These are phyloP conservation scores for Nyssa sinensis DNA, from an alignment of 148 eudicot genomes.

Conservation along the genomic window DNA sequence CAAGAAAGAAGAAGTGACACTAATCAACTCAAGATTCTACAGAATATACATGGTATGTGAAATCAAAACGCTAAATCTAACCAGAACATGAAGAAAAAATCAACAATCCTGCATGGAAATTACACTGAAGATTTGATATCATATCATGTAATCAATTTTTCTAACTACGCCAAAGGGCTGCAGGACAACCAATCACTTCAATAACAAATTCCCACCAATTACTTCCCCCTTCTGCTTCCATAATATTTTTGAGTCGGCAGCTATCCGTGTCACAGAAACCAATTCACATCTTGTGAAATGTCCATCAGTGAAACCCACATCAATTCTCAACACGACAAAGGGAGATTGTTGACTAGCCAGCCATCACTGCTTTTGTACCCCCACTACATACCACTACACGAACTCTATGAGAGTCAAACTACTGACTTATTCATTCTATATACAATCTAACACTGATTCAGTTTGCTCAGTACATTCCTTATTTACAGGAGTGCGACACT, in stretches of 20 bases:
- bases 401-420: constrained; percentile 21
- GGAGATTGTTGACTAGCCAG: constrained; percentile 28
- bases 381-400: constrained; percentile 22
- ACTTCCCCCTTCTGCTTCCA: constrained; percentile 13
- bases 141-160: constrained; percentile 11
- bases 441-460: constrained; percentile 33
- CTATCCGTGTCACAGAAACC: constrained; percentile 21
- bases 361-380: constrained; percentile 32
- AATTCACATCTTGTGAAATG: constrained; percentile 17
- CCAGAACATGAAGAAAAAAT: constrained; percentile 26
- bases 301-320: constrained; percentile 6
- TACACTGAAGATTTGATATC: constrained; percentile 19
- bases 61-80: constrained; percentile 25
- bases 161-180: constrained; percentile 15
- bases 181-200: constrained; percentile 6
- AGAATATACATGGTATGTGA: constrained; percentile 36
- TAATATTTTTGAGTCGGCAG: constrained; percentile 17
- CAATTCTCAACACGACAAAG: background rate
- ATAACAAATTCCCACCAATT: constrained; percentile 8
- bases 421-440: constrained; percentile 31
- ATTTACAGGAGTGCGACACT: constrained; percentile 28
- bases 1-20: constrained; percentile 15
- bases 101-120: constrained; percentile 19
- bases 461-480: constrained; percentile 15
- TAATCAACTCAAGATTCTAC: constrained; percentile 37